phyloP scores from a whole-genome alignment of 2,329 filamentous ascomycete species.

The Trichocomaceae sp. region DNA sequence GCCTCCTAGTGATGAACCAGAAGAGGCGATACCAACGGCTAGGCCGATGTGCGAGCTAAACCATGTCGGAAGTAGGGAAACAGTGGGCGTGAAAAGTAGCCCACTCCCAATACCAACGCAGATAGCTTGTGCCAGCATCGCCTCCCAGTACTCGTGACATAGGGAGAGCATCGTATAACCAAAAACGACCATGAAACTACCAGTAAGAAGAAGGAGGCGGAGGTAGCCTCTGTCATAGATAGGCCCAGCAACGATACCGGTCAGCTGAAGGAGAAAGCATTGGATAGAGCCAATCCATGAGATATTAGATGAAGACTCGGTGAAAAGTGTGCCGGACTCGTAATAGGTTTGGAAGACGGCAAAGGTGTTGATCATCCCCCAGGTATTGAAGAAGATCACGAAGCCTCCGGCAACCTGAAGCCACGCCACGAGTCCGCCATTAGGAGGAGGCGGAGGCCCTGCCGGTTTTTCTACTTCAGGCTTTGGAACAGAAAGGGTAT shows the following conservation, averaged over 20 bases:
- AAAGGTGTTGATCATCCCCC: slow-evolving; percentile 41
- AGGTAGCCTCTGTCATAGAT: slow-evolving; percentile 45
- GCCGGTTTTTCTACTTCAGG: background rate
- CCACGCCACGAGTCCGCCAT: slow-evolving; percentile 28
- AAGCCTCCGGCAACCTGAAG: slow-evolving; percentile 25
- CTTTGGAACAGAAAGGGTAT: background rate
- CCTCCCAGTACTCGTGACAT: slow-evolving; percentile 32
- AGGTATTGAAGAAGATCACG: slow-evolving; percentile 24
- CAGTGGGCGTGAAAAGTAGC: slow-evolving; percentile 56
- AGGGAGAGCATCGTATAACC: slow-evolving; percentile 15
- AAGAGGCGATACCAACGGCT: slow-evolving; percentile 55
- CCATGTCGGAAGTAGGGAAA: slow-evolving; percentile 62
- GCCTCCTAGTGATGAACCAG: slow-evolving; percentile 52
- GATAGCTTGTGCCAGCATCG: slow-evolving; percentile 47
- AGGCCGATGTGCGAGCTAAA: slow-evolving; percentile 52
- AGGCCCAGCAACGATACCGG: slow-evolving; percentile 44
- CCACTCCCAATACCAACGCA: slow-evolving; percentile 52
- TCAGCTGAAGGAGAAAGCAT: slow-evolving; percentile 44
- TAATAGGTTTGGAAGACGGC: slow-evolving; percentile 48
- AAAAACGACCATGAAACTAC: slow-evolving; percentile 34
- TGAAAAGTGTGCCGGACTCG: slow-evolving; percentile 30
- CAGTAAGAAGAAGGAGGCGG: slow-evolving; percentile 34
- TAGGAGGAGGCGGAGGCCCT: slow-evolving; percentile 19
- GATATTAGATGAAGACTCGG: slow-evolving; percentile 36
- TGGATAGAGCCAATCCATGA: slow-evolving; percentile 47